Conservation (phyloP, 495 filamentous ascomycete species). For the Lasiosphaeriaceae sp. region DNA sequence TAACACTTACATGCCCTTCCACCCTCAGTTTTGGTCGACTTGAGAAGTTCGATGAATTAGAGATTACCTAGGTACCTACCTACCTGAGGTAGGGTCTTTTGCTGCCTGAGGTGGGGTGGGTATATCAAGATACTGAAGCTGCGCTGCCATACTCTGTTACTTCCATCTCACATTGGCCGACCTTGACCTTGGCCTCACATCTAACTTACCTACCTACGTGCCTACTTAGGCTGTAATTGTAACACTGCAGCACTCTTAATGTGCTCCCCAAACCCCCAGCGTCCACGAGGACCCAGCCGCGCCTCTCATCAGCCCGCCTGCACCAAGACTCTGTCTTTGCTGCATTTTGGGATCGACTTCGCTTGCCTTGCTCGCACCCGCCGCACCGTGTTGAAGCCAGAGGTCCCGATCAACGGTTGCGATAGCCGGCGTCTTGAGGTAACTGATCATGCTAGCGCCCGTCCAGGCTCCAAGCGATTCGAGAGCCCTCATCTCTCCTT, state of each 20-base stretch:
- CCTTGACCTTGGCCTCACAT: no score
- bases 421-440: conserved; percentile 71
- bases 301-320: conserved; percentile 49
- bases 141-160: background rate
- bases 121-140: background rate
- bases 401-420: conserved; percentile 83
- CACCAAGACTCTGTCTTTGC: conserved; percentile 56
- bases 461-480: conserved; percentile 86
- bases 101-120: no score
- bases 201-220: background rate
- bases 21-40: no score
- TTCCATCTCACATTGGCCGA: background rate
- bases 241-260: background rate
- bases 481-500: conserved; percentile 66
- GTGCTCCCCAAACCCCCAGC: conserved; percentile 65
- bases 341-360: conserved; percentile 54
- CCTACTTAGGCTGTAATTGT: background rate
- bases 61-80: no score
- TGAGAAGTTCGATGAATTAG: no score
- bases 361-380: conserved; percentile 61
- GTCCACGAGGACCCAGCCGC: conserved; percentile 64
- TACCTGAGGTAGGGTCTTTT: no score
- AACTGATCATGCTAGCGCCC: conserved; percentile 76
- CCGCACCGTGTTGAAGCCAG: conserved; percentile 72
- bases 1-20: no score